Base-by-base conservation (phyloP, 345 rosid species). In the Jatropha curcas region DNA sequence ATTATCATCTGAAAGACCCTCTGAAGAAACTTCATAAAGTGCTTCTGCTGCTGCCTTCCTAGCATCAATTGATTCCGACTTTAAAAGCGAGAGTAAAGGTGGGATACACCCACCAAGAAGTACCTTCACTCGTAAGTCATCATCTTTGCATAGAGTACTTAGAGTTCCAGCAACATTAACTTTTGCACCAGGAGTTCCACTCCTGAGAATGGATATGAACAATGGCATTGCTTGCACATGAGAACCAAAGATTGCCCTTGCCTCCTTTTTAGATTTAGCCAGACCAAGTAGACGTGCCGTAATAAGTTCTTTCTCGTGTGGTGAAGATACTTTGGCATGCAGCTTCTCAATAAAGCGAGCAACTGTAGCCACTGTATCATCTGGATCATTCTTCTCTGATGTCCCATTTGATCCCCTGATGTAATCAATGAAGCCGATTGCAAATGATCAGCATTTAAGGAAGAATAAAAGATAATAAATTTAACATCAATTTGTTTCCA, bases 21-120 rank as follows among this genome's bases (percentile, higher is more conserved):
- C 92, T 30, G 87, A 84, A 7, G 98, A 94, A 68, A 90, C 96
- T 84, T 88, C 96, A 80, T 78, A 90, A 53, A 91, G 82, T 1
- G 98, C 94, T 71, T 88, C 96, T 13, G 97, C 90, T 7, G 94
- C 94, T 45, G 86, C 94, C 74, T 84, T 88, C 83, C 88, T 84
- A 31, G 92, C 93, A 34, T 90, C 97, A 76, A 82, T 69, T 34
- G 86, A 84, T 53, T 86, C 86, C 51, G 97, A 91, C 76, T 89
- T 92, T 86, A 94, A 74, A 77, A 92, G 91, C 1, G 87, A 86
- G 58, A 94, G 88, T 64, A 94, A 69, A 14, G 97, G 98, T 0
- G 96, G 98, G 74, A 92, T 86, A 72, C 98, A 94, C 62, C 98
- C 97, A 30, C 97, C 98, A 25, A 92, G 90, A 25, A 94, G 86